Evolutionary conservation across 192 early-diverging fungal genomes (phyloP).

Genomic region (Pilaira anomala): DNA sequence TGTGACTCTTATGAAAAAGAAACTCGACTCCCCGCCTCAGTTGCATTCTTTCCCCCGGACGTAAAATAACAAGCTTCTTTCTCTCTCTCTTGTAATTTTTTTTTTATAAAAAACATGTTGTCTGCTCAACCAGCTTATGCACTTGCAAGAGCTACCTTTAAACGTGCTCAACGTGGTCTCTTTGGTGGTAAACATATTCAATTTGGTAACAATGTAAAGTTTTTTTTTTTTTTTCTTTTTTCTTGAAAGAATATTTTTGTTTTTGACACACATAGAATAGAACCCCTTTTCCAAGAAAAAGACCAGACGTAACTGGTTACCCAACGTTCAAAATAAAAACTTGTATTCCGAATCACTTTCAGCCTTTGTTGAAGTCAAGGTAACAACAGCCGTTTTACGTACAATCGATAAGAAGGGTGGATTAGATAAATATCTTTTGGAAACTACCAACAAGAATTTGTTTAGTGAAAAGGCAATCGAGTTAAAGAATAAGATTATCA

Average conservation of each 20-base stretch:
- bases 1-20: too few species aligned
- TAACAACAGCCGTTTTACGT: slow-evolving; percentile 66
- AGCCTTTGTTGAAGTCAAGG: slow-evolving; percentile 51
- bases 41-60: slow-evolving; percentile 2
- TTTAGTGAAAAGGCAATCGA: slow-evolving; percentile 53
- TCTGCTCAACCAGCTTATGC: slow-evolving; percentile 35
- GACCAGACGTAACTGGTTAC: slow-evolving; percentile 73
- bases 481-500: slow-evolving; percentile 42
- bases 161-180: slow-evolving; percentile 55
- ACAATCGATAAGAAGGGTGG: slow-evolving; percentile 85
- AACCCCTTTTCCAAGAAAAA: slow-evolving; percentile 64
- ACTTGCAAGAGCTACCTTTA: slow-evolving; percentile 50
- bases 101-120: slow-evolving; percentile 15
- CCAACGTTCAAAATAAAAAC: slow-evolving; percentile 67
- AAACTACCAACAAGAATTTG: slow-evolving; percentile 66
- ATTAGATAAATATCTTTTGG: slow-evolving; percentile 69
- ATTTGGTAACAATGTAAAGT: slow-evolving; percentile 55
- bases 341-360: slow-evolving; percentile 66
- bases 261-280: slow-evolving; percentile 20
- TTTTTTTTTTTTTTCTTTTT: too few species aligned
- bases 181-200: slow-evolving; percentile 59
- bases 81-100: slow-evolving; percentile 13
- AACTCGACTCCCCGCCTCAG: too few species aligned
- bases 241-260: too few species aligned
- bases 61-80: slow-evolving; percentile 10